Base-by-base conservation (phyloP, 257 asterid species). In the Forsythia suspensa region DNA sequence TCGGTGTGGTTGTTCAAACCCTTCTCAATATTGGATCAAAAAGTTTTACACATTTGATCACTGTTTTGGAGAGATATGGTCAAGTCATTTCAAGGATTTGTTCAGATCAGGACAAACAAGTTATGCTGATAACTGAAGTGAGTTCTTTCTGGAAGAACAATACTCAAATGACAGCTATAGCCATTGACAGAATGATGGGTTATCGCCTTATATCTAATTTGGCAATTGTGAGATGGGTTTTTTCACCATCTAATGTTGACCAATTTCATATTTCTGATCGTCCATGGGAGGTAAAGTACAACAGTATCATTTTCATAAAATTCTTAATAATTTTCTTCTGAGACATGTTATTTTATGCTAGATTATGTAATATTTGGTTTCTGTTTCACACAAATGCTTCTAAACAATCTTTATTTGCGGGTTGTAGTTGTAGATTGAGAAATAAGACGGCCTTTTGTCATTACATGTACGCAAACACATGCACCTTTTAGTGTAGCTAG, bases 131-230 rank as follows among this genome's bases (percentile, higher is more conserved):
- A 74, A 77, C 87, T 81, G 99, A 96, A 94, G 86, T 94, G 85
- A 89, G 99, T 83, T 87, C 89, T 72, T 92, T 86, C 85, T 96
- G 99, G 99, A 90, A 86, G 87, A 96, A 92, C 86, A 89, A 83
- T 81, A 89, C 88, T 69, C 98, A 94, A 85, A 94, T 94, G 99
- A 88, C 95, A 34, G 98, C 98, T 36, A 84, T 96, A 80, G 85
- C 96, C 59, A 94, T 96, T 81, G 99, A 96, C 87, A 88, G 98
- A 84, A 92, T 96, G 99, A 96, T 96, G 99, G 97, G 98, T 69
- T 96, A 96, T 86, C 97, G 98, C 79, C 94, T 96, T 85, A 76
- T 96, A 78, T 92, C 97, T 44, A 96, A 96, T 82, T 85, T 96
- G 88, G 97, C 97, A 55, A 91, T 96, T 76, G 95, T 96, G 82